phyloP scores from a whole-genome alignment of 768 basidiomycete genomes.

The Leccinum subgranulosum region DNA sequence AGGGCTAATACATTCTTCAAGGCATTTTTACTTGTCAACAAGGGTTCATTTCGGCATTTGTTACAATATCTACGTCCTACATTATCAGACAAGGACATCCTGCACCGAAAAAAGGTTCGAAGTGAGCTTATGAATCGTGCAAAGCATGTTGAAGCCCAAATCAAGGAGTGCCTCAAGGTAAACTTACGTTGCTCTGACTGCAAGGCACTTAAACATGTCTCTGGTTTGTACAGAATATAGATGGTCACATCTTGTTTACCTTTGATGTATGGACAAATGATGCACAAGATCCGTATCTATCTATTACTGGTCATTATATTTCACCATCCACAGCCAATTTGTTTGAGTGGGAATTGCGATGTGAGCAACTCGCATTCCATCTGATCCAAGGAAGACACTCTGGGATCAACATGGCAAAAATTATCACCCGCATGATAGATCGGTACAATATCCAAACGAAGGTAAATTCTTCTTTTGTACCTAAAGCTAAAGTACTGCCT shows the following conservation, averaged over 20 bases:
- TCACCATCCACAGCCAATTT: background rate
- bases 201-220: too few relatives aligned
- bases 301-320: constrained; percentile 20
- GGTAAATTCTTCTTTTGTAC: too few relatives aligned
- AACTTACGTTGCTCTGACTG: too few relatives aligned
- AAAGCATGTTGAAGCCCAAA: background rate
- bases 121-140: background rate
- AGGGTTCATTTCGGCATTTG: background rate
- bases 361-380: background rate
- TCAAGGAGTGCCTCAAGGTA: background rate
- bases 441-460: background rate
- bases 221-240: too few relatives aligned
- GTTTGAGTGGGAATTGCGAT: background rate
- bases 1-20: background rate
- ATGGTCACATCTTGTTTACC: constrained; percentile 1
- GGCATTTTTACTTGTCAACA: background rate
- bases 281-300: constrained; percentile 13
- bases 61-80: background rate
- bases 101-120: background rate
- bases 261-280: constrained; percentile 18
- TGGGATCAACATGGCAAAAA: background rate
- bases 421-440: background rate
- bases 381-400: background rate
- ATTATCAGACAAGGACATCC: background rate
- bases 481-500: background rate